These are phyloP conservation scores for Paramecium octaurelia DNA, from an alignment of 73 alveolate species.

Conservation along the genomic window DNA sequence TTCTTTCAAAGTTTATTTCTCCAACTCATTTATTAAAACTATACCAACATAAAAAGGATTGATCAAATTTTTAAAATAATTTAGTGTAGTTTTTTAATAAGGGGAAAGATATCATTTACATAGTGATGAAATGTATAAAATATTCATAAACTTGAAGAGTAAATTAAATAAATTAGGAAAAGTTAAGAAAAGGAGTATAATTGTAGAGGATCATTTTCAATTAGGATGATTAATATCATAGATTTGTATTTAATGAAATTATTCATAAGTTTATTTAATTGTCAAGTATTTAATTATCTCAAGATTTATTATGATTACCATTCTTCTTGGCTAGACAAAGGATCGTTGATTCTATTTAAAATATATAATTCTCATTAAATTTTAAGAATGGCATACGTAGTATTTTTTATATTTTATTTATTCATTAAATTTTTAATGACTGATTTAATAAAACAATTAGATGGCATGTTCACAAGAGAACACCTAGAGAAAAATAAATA, in stretches of 20 bases:
- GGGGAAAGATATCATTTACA: not conserved
- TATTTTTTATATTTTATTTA: not conserved
- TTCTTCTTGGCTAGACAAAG: not conserved
- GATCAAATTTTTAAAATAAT: not conserved
- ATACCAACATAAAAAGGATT: not conserved
- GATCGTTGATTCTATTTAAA: not conserved
- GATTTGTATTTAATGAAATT: not conserved
- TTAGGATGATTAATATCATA: not conserved
- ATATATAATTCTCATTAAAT: not conserved
- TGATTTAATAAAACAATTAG: constrained; percentile 33
- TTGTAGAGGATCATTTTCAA: not conserved
- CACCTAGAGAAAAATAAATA: not conserved
- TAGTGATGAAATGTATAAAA: not conserved
- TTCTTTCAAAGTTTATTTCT: not conserved
- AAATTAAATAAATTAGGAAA: not conserved
- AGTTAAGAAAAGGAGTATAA: not conserved
- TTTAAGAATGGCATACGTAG: not conserved
- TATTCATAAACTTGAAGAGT: not conserved
- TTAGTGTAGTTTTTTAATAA: not conserved
- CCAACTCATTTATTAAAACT: not conserved
- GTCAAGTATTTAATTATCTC: not conserved
- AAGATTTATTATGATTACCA: not conserved
- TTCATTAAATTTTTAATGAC: constrained; percentile 30
- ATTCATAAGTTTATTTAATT: not conserved
- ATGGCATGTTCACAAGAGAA: constrained; percentile 26